Evolutionary conservation across 1,284 basidiomycete species (phyloP).

Genomic region (Coniophora puteana): DNA sequence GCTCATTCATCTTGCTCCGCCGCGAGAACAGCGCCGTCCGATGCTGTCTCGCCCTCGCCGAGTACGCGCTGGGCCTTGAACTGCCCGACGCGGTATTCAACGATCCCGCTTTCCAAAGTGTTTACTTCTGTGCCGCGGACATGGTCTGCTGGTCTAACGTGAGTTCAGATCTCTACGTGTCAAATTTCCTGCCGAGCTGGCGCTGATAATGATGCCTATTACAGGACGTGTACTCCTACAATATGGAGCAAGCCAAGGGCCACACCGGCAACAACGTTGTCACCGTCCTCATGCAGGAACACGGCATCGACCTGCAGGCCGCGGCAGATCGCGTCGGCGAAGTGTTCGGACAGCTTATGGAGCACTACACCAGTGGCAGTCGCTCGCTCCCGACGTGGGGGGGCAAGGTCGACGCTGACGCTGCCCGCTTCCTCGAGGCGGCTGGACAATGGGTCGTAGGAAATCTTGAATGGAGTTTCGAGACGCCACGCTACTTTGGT

Average conservation of each 20-base stretch:
- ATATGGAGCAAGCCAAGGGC: slow-evolving; percentile 71
- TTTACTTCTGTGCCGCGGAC: slow-evolving; percentile 61
- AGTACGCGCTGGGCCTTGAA: slow-evolving; percentile 57
- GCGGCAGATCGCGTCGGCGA: slow-evolving; percentile 55
- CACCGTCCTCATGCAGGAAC: slow-evolving; percentile 61
- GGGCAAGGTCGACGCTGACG: slow-evolving; percentile 40
- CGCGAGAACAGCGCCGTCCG: slow-evolving; percentile 65
- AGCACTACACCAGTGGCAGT: slow-evolving; percentile 45
- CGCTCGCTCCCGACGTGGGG: slow-evolving; percentile 46
- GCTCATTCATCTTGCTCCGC: slow-evolving; percentile 51
- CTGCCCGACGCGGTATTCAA: slow-evolving; percentile 59
- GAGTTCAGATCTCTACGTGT: slow-evolving; percentile 20
- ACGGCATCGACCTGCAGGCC: slow-evolving; percentile 48
- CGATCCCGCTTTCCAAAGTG: slow-evolving; percentile 46
- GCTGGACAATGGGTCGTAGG: slow-evolving; percentile 49
- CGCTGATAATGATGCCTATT: slow-evolving; percentile 2
- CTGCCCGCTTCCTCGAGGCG: slow-evolving; percentile 42
- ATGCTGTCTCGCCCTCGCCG: slow-evolving; percentile 60
- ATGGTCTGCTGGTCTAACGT: slow-evolving; percentile 70
- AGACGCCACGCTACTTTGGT: slow-evolving; percentile 56
- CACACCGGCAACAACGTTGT: slow-evolving; percentile 63
- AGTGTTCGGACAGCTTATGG: slow-evolving; percentile 47
- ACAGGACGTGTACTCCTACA: slow-evolving; percentile 70
- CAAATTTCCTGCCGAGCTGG: slow-evolving; percentile 4
- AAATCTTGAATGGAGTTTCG: slow-evolving; percentile 56